Evolutionary conservation across 257 asterid genomes (phyloP), one percentile per base, ranked within the genome.

Genomic region (Solanum verrucosum): DNA sequence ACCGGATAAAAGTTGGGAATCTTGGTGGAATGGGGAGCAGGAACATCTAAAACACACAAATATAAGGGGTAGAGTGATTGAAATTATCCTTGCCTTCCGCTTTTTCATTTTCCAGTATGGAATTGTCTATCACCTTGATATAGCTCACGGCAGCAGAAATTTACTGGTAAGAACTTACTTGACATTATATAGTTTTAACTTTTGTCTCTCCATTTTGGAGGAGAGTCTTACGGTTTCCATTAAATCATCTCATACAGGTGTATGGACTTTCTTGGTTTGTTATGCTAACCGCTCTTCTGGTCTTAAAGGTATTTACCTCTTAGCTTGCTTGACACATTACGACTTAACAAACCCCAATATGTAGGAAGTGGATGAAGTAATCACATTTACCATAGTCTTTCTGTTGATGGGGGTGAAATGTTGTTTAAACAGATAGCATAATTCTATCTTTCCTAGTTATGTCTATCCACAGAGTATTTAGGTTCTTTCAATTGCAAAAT

Each of bases 181-280:
- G 42, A 38, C 34, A 31, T 88, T 52, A 38, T 85, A 18, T 82
- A 46, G 33, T 85, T 70, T 37, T 23, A 6, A 87, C 29, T 27
- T 33, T 13, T 84, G n/a, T 65, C 84, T 90, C 78, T 59, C 84
- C 77, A 33, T 31, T 68, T 25, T 91, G 72, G 89, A 90, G 60
- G 65, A 87, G 42, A 31, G 86, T 87, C 85, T 73, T 74, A 63
- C 23, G 8, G 73, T 60, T 89, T 90, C 65, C 87, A 83, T 75
- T 34, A 86, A 86, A 82, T 88, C 70, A 79, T 90, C 78, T 71
- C 73, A 33, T 2, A 73, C 90, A 97, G 99, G 99, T 97, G 72
- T 97, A 96, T 89, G 99, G 99, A 87, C 94, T 97, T 87, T 96
- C 99, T 83, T 97, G 98, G 99, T 95, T 96, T 87, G 99, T 96